A percentile compares a stretch with the other conserved stretches of the same genome.
phyloP scores from a whole-genome alignment of 441 rosid genomes.

The Adansonia grandidieri region DNA sequence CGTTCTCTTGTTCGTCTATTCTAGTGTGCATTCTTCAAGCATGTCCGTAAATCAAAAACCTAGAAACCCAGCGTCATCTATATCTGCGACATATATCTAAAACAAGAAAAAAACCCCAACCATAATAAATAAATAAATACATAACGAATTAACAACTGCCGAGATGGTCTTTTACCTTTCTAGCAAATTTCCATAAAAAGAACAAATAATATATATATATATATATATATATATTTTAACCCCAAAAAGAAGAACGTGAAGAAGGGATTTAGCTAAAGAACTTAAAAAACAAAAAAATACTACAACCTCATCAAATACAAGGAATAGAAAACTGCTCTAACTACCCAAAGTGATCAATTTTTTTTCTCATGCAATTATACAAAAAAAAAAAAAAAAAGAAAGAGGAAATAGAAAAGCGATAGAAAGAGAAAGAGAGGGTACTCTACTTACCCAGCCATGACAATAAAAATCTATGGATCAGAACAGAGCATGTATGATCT shows the following conservation, averaged over 20 bases:
- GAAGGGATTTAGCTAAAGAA: slow-evolving; percentile 1
- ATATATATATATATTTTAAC: background rate
- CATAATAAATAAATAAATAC: slow-evolving; percentile 8
- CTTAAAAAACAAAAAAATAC: background rate
- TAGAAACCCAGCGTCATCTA: slow-evolving; percentile 7
- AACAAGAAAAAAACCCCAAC: background rate
- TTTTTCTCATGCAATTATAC: background rate
- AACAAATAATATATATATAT: background rate
- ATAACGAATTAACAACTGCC: background rate
- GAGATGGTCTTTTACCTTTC: background rate
- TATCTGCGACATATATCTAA: background rate
- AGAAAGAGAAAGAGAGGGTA: background rate
- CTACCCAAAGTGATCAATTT: background rate
- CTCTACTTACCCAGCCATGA: slow-evolving; percentile 23
- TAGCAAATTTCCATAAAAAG: background rate
- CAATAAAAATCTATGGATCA: background rate
- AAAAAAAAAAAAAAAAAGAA: no score
- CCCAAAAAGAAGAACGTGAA: background rate
- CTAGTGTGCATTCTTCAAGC: background rate
- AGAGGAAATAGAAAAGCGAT: background rate
- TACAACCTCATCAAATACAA: background rate
- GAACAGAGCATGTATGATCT: background rate
- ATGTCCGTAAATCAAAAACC: slow-evolving; percentile 2
- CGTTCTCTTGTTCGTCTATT: background rate
- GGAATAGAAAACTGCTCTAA: slow-evolving; percentile 4